A percentile compares a stretch with the other conserved stretches of the same genome.
Conservation (phyloP, 2,329 filamentous ascomycete species). For the Mycosphaerella arachidis region DNA sequence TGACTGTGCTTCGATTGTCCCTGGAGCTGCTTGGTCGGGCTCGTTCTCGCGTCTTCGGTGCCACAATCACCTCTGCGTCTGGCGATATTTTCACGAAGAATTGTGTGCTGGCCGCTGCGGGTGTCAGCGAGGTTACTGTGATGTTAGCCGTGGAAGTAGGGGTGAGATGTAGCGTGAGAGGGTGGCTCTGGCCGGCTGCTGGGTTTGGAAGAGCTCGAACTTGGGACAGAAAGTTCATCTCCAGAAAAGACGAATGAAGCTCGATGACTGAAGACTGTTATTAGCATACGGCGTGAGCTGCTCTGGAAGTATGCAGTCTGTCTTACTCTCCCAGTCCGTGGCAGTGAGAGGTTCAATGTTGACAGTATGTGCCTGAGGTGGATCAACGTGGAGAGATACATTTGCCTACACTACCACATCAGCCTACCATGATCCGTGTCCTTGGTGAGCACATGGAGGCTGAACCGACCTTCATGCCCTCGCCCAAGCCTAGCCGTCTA, state of each 20-base stretch:
- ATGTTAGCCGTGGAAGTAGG: constrained; percentile 95
- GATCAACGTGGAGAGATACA: constrained; percentile 75
- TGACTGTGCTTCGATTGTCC: constrained; percentile 75
- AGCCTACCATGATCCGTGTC: constrained; percentile 34
- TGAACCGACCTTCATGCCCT: constrained; percentile 81
- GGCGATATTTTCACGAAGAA: constrained; percentile 89
- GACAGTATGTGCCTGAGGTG: constrained; percentile 85
- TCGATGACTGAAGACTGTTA: constrained; percentile 64
- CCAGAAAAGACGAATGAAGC: constrained; percentile 89
- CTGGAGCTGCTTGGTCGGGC: constrained; percentile 57
- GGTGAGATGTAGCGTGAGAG: constrained; percentile 86
- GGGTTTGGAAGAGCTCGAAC: constrained; percentile 92
- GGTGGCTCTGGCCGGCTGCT: constrained; percentile 57
- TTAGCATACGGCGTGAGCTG: constrained; percentile 1
- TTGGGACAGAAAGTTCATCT: constrained; percentile 87
- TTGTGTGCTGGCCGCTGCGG: constrained; percentile 60
- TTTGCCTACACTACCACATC: constrained; percentile 46
- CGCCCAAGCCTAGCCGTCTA: constrained; percentile 67
- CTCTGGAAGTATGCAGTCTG: neutral
- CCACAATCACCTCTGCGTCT: constrained; percentile 94
- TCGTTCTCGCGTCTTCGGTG: constrained; percentile 73
- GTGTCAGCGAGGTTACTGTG: constrained; percentile 75
- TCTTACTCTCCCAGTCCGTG: constrained; percentile 85
- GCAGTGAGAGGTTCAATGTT: constrained; percentile 94
- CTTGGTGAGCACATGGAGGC: constrained; percentile 39